phyloP scores from a whole-genome alignment of 495 filamentous ascomycete genomes.

The Zalerion maritima region DNA sequence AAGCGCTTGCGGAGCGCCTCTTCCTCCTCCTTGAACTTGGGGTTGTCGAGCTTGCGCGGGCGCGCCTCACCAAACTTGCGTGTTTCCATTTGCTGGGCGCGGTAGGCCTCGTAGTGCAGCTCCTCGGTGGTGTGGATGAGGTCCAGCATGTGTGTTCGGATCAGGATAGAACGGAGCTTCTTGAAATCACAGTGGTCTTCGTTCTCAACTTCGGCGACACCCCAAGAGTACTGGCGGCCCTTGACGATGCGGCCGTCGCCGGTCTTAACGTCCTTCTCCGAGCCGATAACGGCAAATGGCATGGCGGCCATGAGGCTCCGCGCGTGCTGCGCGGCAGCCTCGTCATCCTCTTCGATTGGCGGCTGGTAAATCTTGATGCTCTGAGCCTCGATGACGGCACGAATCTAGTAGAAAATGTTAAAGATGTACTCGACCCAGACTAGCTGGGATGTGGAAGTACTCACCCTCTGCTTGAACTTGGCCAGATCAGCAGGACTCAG shows the following conservation, averaged over 20 bases:
- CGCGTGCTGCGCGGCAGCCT: constrained; percentile 84
- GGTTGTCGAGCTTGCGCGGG: constrained; percentile 95
- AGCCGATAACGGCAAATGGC: constrained; percentile 97
- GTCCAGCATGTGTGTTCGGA: constrained; percentile 99
- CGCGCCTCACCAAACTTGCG: constrained; percentile 97
- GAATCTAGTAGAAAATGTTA: constrained; percentile 46
- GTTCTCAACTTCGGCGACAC: constrained; percentile 98
- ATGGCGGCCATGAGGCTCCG: constrained; percentile 88
- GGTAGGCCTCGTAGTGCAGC: constrained; percentile 97
- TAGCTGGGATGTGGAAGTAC: constrained; percentile 4
- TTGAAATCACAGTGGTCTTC: constrained; percentile 99
- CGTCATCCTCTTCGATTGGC: constrained; percentile 93
- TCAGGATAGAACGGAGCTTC: constrained; percentile 96
- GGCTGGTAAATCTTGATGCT: constrained; percentile 99
- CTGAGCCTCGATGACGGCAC: constrained; percentile 90
- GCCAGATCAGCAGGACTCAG: constrained; percentile 81
- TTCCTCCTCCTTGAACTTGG: constrained; percentile 99
- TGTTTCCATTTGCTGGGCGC: constrained; percentile 98
- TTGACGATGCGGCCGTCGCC: constrained; percentile 90
- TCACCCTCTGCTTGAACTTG: constrained; percentile 85
- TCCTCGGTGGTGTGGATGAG: constrained; percentile 99
- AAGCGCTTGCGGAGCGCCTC: constrained; percentile 96
- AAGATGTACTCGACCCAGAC: neutral
- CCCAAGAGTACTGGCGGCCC: constrained; percentile 97
- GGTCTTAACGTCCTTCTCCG: constrained; percentile 97